Percentiles rank a stretch among this genome's conserved stretches.
phyloP scores from a whole-genome alignment of 2,329 filamentous ascomycete species.

The Aspergillus flavus region DNA sequence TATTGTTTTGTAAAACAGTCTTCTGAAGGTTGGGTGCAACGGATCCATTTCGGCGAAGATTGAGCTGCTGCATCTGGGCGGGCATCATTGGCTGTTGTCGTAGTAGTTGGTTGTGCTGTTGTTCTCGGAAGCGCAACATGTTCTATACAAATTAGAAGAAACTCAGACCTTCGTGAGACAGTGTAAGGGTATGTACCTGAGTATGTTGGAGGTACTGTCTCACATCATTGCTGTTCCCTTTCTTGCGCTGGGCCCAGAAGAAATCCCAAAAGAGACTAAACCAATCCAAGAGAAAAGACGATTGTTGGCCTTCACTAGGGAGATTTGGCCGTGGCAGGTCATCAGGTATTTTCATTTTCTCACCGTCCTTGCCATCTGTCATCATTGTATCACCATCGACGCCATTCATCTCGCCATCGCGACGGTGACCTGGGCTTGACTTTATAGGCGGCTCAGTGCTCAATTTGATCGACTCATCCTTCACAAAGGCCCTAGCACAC shows the following conservation, averaged over 20 bases:
- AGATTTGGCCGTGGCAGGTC: conserved; percentile 69
- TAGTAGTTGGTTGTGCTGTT: conserved; percentile 74
- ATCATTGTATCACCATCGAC: conserved; percentile 76
- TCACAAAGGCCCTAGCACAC: conserved; percentile 74
- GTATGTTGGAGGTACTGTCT: conserved; percentile 79
- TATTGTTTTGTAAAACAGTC: conserved; percentile 75
- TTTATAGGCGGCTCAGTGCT: conserved; percentile 61
- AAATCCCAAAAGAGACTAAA: conserved; percentile 98
- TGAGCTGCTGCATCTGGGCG: conserved; percentile 58
- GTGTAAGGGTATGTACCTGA: conserved; percentile 60
- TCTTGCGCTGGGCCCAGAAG: conserved; percentile 77
- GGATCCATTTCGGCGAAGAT: conserved; percentile 58
- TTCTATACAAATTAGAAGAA: conserved; percentile 50
- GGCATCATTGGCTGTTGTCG: conserved; percentile 68
- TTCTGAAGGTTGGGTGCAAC: conserved; percentile 60
- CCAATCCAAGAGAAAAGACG: conserved; percentile 93
- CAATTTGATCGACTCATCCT: conserved; percentile 62
- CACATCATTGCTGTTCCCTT: conserved; percentile 64
- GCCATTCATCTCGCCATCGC: conserved; percentile 72
- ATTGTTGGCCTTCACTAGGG: conserved; percentile 66
- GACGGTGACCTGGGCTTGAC: conserved; percentile 68
- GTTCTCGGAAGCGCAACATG: conserved; percentile 69
- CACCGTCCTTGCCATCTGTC: conserved; percentile 77
- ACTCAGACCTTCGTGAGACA: conserved; percentile 3
- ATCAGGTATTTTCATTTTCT: conserved; percentile 72